phyloP scores from a whole-genome alignment of 495 filamentous ascomycete species.

The Tricharina praecox region DNA sequence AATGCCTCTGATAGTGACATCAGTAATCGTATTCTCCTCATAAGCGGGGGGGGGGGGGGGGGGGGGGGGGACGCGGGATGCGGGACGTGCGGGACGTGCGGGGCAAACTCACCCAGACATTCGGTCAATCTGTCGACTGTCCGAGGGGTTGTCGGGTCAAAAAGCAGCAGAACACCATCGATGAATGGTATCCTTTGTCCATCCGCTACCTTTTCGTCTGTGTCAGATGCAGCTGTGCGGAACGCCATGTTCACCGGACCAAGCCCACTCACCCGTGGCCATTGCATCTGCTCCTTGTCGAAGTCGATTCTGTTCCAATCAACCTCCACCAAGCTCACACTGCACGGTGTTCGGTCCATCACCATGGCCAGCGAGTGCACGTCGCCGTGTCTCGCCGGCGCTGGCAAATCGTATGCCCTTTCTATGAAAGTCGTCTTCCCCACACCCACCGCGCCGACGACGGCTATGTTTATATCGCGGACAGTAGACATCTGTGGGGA shows the following conservation, averaged over 20 bases:
- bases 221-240: not conserved
- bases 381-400: constrained; percentile 36
- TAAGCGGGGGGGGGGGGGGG: not conserved
- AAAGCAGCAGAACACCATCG: constrained; percentile 69
- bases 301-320: constrained; percentile 50
- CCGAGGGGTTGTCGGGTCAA: constrained; percentile 62
- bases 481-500: constrained; percentile 5
- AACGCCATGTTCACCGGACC: not conserved
- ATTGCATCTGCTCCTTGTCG: constrained; percentile 50
- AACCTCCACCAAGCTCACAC: constrained; percentile 68
- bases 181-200: constrained; percentile 51
- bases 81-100: not conserved
- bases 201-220: constrained; percentile 24
- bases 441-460: constrained; percentile 62
- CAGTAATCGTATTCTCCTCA: not conserved
- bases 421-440: constrained; percentile 87
- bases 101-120: constrained; percentile 49
- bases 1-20: constrained; percentile 43
- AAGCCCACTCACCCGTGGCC: constrained; percentile 47
- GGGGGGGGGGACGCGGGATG: not conserved
- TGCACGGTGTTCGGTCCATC: constrained; percentile 57
- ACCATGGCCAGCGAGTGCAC: constrained; percentile 53
- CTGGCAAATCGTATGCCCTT: constrained; percentile 53
- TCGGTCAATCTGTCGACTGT: constrained; percentile 51
- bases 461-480: constrained; percentile 54